Base-by-base conservation (phyloP, 2,329 filamentous ascomycete species). In the Huntiella abstrusa region DNA sequence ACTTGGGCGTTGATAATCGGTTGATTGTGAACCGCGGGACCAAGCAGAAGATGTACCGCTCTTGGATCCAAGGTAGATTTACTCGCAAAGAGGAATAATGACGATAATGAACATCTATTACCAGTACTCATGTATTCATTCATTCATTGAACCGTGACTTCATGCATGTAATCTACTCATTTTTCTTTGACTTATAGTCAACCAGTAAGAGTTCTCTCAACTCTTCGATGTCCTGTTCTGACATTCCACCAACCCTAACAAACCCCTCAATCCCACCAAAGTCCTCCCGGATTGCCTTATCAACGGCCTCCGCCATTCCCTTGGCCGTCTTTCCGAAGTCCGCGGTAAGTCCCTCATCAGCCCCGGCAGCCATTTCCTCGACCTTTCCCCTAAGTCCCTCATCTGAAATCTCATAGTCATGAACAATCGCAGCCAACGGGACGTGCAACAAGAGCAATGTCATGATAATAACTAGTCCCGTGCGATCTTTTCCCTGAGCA, bases 31-130 rank as follows among this genome's bases (percentile, higher is more conserved):
- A 98, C 60, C 76, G 91, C 53, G 83, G 87, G 46, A 75, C 80
- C 56, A 81, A 86, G 63, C 68, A 94, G 42, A 98, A 96, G 65
- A 98, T 98, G 91, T 96, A 96, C 62, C 77, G 91, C 51, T 96
- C 88, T 66, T 98, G 91, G 86, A 75, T 92, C 59, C 84, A 92
- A 62, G 84, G 82, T 28, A 75, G 77, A 3, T 92, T 91, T 60
- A 75, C 70, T 56, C 88, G 87, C 64, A 69, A 67, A 64, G 70
- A 66, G 58, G 62, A 48, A 49, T 49, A 28, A 41, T 32, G 19
- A 34, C 17, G 15, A 45, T 43, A 8, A 22, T 17, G 42, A 48
- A 12, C 35, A 37, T 8, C 2, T 33, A 16, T 2, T 33, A 16
- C 5, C 11, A 28, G 4, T 7, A 11, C 17, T 34, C 17, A 16